Percentiles rank a stretch among this genome's conserved stretches.
Evolutionary conservation across 345 rosid species (phyloP).

Genomic region (Gossypioides kirkii): DNA sequence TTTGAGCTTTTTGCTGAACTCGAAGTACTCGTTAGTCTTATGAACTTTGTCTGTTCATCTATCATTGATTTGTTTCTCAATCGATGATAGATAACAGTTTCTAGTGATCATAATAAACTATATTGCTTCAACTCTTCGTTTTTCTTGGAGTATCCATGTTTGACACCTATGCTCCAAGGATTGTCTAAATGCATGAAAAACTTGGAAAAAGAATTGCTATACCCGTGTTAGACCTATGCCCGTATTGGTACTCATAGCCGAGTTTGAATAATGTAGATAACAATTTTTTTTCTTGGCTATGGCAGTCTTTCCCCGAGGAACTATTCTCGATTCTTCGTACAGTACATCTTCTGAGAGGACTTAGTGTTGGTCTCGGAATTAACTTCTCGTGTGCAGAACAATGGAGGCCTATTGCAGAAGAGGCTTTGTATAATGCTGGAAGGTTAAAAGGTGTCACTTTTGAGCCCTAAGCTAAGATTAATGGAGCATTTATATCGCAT

Average conservation of each 20-base stretch:
- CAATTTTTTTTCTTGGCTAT: neutral
- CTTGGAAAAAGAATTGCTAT: no score
- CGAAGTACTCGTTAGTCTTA: neutral
- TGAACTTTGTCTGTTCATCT: neutral
- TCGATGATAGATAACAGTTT: neutral
- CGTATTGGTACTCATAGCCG: no score
- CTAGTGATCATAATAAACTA: neutral
- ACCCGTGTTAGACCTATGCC: no score
- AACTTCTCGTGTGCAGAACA: conserved; percentile 82
- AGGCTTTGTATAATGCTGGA: conserved; percentile 62
- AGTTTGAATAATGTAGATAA: neutral
- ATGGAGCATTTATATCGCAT: neutral
- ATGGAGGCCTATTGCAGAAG: conserved; percentile 86
- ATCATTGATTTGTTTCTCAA: no score
- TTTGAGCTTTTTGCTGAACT: neutral
- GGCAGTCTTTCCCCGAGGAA: conserved; percentile 88
- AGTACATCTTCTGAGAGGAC: conserved; percentile 78
- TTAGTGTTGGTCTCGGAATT: conserved; percentile 83
- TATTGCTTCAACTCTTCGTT: no score
- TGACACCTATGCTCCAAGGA: no score
- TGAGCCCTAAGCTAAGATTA: neutral
- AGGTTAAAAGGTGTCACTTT: conserved; percentile 51
- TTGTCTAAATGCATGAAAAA: no score
- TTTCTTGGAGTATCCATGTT: no score
- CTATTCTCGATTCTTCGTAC: conserved; percentile 89